Evolutionary conservation across 176 grass and related monocot species (phyloP), one percentile per base, ranked within the genome.

Genomic region (Luzula sylvatica): DNA sequence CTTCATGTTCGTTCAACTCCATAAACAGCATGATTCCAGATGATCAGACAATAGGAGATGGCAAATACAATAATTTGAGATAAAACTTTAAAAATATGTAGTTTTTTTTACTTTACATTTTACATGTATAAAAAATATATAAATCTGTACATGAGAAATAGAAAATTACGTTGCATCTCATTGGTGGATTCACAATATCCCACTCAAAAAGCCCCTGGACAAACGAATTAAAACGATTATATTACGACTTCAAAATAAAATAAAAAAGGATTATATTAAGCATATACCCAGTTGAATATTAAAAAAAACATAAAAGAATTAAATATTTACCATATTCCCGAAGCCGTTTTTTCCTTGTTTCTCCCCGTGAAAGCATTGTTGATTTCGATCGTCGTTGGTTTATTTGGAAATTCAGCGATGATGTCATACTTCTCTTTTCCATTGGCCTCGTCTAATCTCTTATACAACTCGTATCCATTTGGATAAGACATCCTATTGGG

Each of bases 401-500:
- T 95, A 53, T 73, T 58, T 2, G 66, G 50, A 61, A 88, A 84
- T 73, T 78, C 70, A 22, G 80, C 77, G 72, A 88, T 62, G 39
- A 85, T 41, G 58, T 70, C 27, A 38, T 95, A 95, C 29, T 78
- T 84, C 58, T 95, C 89, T 63, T 83, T 83, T 55, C 70, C 46
- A 63, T 40, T 52, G 24, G 73, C 38, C 27, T 75, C 80, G 50
- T 95, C 89, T 40, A 88, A 67, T 65, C 89, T 88, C 82, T 72
- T 70, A 78, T 79, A 95, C 51, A 95, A 68, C 52, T 95, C 83
- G 26, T 88, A 76, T 43, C 70, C 69, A 23, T 82, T 75, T 65
- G 89, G 83, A 54, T 95, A 88, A 76, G 83, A 53, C 89, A 82
- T 95, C 80, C 83, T 95, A 58, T 49, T 75, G 40, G 30, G 5